These are phyloP conservation scores for Berkeleyomyces rouxiae DNA, from an alignment of 2,329 filamentous ascomycete species.

Conservation along the genomic window DNA sequence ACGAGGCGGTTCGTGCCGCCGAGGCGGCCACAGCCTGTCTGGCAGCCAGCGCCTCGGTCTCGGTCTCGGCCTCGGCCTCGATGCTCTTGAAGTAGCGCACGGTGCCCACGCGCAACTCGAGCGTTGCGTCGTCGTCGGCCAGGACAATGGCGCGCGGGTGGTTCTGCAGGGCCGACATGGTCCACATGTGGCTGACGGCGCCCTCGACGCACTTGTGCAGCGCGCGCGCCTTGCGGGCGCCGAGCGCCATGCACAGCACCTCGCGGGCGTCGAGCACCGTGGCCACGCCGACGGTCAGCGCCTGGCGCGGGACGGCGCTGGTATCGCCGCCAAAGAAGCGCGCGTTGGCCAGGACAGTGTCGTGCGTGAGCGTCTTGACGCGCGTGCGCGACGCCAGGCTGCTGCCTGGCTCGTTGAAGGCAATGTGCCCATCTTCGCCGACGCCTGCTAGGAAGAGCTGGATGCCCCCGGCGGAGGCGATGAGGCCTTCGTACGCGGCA, in stretches of 20 bases:
- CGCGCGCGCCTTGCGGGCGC: conserved; percentile 64
- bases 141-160: conserved; percentile 71
- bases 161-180: conserved; percentile 62
- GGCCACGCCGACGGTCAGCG: conserved; percentile 69
- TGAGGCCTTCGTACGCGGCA: conserved; percentile 62
- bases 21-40: conserved; percentile 25
- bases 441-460: conserved; percentile 76
- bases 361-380: conserved; percentile 75
- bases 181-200: conserved; percentile 83
- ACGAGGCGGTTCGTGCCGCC: background rate
- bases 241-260: conserved; percentile 68
- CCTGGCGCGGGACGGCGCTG: conserved; percentile 60
- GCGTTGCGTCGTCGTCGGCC: conserved; percentile 63
- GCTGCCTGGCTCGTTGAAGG: conserved; percentile 79
- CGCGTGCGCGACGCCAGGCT: conserved; percentile 61
- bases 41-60: conserved; percentile 27
- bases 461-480: conserved; percentile 58
- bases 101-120: conserved; percentile 58
- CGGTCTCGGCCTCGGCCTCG: conserved; percentile 44
- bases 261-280: conserved; percentile 69
- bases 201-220: conserved; percentile 68
- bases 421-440: conserved; percentile 73
- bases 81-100: conserved; percentile 59
- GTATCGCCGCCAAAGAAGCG: conserved; percentile 68
- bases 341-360: conserved; percentile 73